A percentile compares a stretch with the other conserved stretches of the same genome.
phyloP scores from a whole-genome alignment of 2,329 filamentous ascomycete genomes.

The Purpureocillium lavendulum region DNA sequence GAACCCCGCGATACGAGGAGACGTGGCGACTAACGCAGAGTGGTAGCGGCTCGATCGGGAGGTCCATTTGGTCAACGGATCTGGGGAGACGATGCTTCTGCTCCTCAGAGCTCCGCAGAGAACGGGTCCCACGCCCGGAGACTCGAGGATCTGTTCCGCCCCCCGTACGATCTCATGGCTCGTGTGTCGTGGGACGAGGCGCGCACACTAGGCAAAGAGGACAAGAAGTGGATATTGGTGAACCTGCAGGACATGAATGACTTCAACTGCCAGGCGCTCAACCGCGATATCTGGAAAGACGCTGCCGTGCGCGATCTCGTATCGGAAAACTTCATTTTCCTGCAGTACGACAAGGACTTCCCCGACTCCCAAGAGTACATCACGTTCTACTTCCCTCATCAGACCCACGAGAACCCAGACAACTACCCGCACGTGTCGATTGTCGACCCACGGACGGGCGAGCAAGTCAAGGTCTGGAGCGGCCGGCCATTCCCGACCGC shows the following conservation, averaged over 20 bases:
- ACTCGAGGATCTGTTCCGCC: conserved; percentile 85
- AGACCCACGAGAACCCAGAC: conserved; percentile 68
- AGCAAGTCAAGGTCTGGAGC: conserved; percentile 95
- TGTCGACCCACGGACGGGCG: conserved; percentile 88
- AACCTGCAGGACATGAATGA: conserved; percentile 91
- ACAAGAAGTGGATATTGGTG: conserved; percentile 89
- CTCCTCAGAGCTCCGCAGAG: conserved; percentile 21
- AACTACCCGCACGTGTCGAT: conserved; percentile 96
- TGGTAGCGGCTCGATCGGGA: conserved; percentile 11
- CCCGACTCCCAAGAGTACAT: conserved; percentile 71
- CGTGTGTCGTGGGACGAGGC: conserved; percentile 75
- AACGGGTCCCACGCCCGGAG: conserved; percentile 62
- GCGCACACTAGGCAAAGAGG: conserved; percentile 74
- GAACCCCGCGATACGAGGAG: background rate
- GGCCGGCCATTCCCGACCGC: conserved; percentile 70
- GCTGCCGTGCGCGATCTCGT: conserved; percentile 68
- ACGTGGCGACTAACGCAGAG: background rate
- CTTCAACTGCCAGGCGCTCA: conserved; percentile 90
- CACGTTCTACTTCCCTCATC: conserved; percentile 75
- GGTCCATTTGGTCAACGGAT: conserved; percentile 31
- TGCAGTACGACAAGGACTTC: conserved; percentile 88
- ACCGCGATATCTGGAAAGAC: conserved; percentile 95
- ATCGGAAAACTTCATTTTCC: conserved; percentile 86
- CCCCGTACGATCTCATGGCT: conserved; percentile 84
- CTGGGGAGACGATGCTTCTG: conserved; percentile 21